phyloP scores from a whole-genome alignment of 352 stramenopile species.

The Globisporangium apiculatum region DNA sequence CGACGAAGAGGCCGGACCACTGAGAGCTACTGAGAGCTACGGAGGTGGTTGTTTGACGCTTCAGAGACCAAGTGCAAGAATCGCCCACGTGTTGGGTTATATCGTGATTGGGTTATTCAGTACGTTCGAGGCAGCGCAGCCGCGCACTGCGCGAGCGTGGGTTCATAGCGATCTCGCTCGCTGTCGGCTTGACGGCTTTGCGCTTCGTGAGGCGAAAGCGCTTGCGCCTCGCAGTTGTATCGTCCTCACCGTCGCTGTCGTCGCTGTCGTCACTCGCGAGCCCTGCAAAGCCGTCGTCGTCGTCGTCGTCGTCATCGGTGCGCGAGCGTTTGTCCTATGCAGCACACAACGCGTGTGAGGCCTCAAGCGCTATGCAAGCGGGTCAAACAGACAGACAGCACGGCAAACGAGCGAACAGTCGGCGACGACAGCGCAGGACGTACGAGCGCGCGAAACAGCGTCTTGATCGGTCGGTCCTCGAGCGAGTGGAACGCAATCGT shows the following conservation, averaged over 20 bases:
- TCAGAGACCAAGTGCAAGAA: slow-evolving; percentile 1
- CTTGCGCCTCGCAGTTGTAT: slow-evolving; percentile 19
- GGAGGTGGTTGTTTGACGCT: too few species aligned
- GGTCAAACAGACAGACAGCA: too few species aligned
- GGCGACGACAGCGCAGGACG: background rate
- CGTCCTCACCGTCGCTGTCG: slow-evolving; percentile 17
- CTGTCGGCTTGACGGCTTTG: slow-evolving; percentile 61
- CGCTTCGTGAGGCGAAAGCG: slow-evolving; percentile 53
- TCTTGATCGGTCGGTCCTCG: slow-evolving; percentile 78
- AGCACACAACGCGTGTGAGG: slow-evolving; percentile 4
- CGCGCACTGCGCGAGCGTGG: slow-evolving; percentile 60
- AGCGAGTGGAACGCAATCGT: slow-evolving; percentile 84
- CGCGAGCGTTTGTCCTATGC: slow-evolving; percentile 29
- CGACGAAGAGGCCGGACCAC: too few species aligned
- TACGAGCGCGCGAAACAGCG: slow-evolving; percentile 62
- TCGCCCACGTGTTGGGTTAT: background rate
- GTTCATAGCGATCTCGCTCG: slow-evolving; percentile 58
- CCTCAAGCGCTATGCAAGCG: background rate
- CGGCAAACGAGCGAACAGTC: background rate
- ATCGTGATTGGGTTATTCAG: slow-evolving; percentile 18
- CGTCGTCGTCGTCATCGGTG: slow-evolving; percentile 23
- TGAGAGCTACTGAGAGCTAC: too few species aligned
- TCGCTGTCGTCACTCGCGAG: slow-evolving; percentile 10
- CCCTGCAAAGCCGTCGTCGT: slow-evolving; percentile 13
- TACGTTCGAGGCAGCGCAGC: slow-evolving; percentile 64